These are phyloP conservation scores for Coemansia sp. DNA, from an alignment of 192 early-diverging fungal species.

Conservation along the genomic window DNA sequence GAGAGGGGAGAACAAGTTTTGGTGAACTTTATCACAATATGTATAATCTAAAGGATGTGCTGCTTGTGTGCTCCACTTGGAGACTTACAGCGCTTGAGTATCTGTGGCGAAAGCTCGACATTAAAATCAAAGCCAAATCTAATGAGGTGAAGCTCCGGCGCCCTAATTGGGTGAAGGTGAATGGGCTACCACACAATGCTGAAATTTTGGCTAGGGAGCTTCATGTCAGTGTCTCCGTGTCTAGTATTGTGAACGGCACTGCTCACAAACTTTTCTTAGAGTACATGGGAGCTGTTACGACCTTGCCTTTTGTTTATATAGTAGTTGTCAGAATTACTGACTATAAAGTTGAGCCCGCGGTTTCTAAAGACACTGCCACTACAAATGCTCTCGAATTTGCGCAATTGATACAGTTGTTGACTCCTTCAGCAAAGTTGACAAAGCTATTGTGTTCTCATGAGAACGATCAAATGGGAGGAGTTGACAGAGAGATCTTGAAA, in stretches of 20 bases:
- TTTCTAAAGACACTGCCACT: background rate
- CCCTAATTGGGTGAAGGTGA: background rate
- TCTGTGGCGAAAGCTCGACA: background rate
- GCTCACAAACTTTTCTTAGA: background rate
- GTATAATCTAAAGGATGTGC: background rate
- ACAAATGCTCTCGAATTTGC: background rate
- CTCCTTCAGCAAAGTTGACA: background rate
- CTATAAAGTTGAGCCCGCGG: background rate
- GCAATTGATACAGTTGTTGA: background rate
- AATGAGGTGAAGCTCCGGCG: no score
- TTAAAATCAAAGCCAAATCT: background rate
- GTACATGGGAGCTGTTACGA: background rate
- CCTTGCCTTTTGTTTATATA: background rate
- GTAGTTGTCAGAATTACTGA: background rate
- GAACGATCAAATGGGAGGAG: background rate
- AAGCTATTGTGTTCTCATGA: background rate
- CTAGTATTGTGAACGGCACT: background rate
- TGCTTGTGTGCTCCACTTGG: background rate
- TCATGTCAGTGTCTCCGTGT: background rate
- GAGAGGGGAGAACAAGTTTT: background rate
- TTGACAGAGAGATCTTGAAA: background rate
- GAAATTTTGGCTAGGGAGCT: background rate
- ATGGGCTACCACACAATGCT: background rate
- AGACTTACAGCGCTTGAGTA: background rate
- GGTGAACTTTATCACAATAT: background rate